Evolutionary conservation across 2,329 filamentous ascomycete genomes (phyloP).

Genomic region (Amylocarpus encephaloides): DNA sequence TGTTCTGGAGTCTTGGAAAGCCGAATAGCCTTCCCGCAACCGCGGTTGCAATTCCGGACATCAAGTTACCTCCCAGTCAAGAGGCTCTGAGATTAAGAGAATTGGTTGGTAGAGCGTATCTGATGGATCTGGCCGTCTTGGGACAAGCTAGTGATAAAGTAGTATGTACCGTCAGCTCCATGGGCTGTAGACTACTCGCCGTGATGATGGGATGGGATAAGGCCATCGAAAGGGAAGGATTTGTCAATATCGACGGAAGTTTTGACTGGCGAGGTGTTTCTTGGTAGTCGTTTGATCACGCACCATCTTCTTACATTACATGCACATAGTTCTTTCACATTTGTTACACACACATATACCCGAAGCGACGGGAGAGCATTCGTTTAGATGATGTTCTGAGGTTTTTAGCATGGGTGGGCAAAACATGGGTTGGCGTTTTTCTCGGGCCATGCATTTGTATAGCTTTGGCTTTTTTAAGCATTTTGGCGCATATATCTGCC

Average conservation of each 20-base stretch:
- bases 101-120: slow-evolving; percentile 71
- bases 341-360: too few species aligned
- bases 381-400: too few species aligned
- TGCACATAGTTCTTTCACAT: too few species aligned
- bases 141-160: slow-evolving; percentile 61
- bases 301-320: too few species aligned
- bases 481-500: too few species aligned
- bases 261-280: slow-evolving; percentile 50
- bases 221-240: slow-evolving; percentile 52
- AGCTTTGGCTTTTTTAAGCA: too few species aligned
- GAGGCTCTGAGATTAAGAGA: slow-evolving; percentile 61
- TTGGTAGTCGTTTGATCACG: slow-evolving; percentile 16
- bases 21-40: slow-evolving; percentile 32
- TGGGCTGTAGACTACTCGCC: slow-evolving; percentile 66
- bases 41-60: slow-evolving; percentile 32
- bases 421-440: too few species aligned
- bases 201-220: slow-evolving; percentile 85
- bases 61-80: slow-evolving; percentile 32
- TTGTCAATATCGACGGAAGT: slow-evolving; percentile 74
- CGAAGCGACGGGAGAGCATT: too few species aligned
- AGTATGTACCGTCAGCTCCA: slow-evolving; percentile 70
- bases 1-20: slow-evolving; percentile 71
- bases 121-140: slow-evolving; percentile 73
- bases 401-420: too few species aligned
- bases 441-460: too few species aligned